Evolutionary conservation across 371 early-diverging fungal species (phyloP), one percentile per base, ranked within the genome.

Genomic region (Mucor piriformis): DNA sequence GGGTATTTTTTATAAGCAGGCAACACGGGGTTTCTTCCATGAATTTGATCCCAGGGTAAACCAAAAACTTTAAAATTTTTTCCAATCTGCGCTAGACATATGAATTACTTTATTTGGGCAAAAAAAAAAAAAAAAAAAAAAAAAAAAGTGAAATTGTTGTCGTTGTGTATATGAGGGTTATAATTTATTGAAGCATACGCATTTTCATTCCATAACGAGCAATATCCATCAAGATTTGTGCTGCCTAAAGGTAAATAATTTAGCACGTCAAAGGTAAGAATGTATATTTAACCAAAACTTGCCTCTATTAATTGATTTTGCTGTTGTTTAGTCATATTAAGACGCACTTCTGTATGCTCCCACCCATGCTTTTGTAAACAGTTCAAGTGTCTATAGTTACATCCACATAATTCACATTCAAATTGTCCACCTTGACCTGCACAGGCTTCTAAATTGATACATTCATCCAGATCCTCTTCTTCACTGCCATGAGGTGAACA

Each of bases 161-260:
- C n/a, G n/a, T 13, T 37, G 37, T 37, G 13, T 37, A 37, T n/a
- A 12, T 3, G 12, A 18, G 42, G 42, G 42, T 42, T 42, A 42
- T 42, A 42, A 40, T 15, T 54, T 55, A 55, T 15, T 55, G 55
- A 46, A 55, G 55, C 55, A 46, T 46, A 32, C 50, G 68, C 40
- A 79, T 72, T 48, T 70, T 72, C 79, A 79, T 76, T 35, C 75
- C 68, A 37, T 70, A 73, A 33, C 72, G 67, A 34, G 79, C 79
- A 63, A 79, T 79, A 48, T 79, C 74, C 76, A 79, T 76, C n/a
- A 79, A 61, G 38, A 79, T 79, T 55, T 79, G 79, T 50, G 79
- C 79, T 65, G 79, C 79, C 79, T 79, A 67, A 21, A 27, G 54
- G 47, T n/a, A 59, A 51, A 59, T 60, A 40, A 25, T 6, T 29